A percentile compares a stretch with the other conserved stretches of the same genome.
Evolutionary conservation across 305 asterid genomes (phyloP).

Genomic region (Vinca major): DNA sequence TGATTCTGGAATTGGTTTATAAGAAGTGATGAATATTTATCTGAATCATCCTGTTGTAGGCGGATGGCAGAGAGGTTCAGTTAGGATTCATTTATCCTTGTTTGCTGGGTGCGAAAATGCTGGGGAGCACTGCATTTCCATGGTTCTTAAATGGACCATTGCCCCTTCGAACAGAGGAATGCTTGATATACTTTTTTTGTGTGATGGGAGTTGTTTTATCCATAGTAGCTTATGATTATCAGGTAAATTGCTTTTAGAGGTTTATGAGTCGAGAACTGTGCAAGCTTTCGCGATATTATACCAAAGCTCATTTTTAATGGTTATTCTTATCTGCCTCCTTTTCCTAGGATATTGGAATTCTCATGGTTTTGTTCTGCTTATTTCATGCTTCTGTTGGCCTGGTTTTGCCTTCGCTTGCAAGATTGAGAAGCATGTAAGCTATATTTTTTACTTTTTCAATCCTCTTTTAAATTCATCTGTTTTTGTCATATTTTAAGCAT

Average conservation of each 20-base stretch:
- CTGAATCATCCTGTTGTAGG: conserved; percentile 42
- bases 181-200: conserved; percentile 37
- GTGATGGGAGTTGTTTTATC: conserved; percentile 58
- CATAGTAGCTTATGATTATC: conserved; percentile 75
- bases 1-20: background rate
- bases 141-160: conserved; percentile 63
- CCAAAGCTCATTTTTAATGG: background rate
- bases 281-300: background rate
- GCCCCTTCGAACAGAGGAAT: conserved; percentile 60
- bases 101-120: conserved; percentile 81
- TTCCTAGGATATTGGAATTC: conserved; percentile 66
- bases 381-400: conserved; percentile 64
- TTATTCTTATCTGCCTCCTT: background rate
- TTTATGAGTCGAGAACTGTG: background rate
- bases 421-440: conserved; percentile 76
- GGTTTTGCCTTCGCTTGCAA: conserved; percentile 79
- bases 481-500: too few species aligned
- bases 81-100: conserved; percentile 84
- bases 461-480: background rate
- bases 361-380: conserved; percentile 57
- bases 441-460: background rate
- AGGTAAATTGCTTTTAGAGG: conserved; percentile 36
- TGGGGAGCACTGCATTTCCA: conserved; percentile 77
- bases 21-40: conserved; percentile 1
- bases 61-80: conserved; percentile 79